A percentile compares a stretch with the other conserved stretches of the same genome.
These are phyloP conservation scores for Malbranchea cinnamomea DNA, from an alignment of 2,329 filamentous ascomycete genomes.

Conservation along the genomic window DNA sequence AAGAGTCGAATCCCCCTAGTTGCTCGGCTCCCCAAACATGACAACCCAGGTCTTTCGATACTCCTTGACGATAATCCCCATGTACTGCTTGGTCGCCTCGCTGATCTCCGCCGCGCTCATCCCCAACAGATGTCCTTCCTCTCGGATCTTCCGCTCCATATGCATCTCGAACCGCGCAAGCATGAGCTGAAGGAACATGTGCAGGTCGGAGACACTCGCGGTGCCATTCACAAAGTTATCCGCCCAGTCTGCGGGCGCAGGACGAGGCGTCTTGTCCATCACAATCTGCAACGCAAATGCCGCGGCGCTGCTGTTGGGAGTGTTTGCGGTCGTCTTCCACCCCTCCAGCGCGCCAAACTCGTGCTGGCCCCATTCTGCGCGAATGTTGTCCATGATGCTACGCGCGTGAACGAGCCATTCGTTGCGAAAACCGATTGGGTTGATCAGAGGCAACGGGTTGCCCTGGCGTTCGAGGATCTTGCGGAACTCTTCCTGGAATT, in stretches of 20 bases:
- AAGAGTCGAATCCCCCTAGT: too few relatives aligned
- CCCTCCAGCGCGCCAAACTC: constrained; percentile 7
- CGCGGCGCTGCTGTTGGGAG: constrained; percentile 5
- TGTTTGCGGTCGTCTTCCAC: constrained; percentile 8
- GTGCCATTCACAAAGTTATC: too few relatives aligned
- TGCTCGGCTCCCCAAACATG: too few relatives aligned
- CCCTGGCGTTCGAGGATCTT: constrained; percentile 4
- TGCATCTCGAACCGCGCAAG: constrained; percentile 8
- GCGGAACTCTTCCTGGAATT: constrained; percentile 8
- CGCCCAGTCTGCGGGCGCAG: constrained; percentile 9
- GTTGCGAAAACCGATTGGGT: constrained; percentile 4
- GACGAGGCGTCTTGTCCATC: constrained; percentile 5
- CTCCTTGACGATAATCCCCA: constrained; percentile 8
- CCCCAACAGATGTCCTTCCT: constrained; percentile 1
- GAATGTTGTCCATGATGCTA: constrained; percentile 11
- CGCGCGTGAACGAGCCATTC: constrained; percentile 10
- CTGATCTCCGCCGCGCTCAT: constrained; percentile 2
- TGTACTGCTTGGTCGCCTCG: constrained; percentile 5
- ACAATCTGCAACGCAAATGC: constrained; percentile 6
- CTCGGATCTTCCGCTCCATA: constrained; percentile 4
- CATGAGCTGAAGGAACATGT: constrained; percentile 11
- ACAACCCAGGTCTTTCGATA: constrained; percentile 10
- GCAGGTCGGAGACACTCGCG: constrained; percentile 8
- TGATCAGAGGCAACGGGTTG: too few relatives aligned
- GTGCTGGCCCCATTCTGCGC: constrained; percentile 9